Base-by-base conservation (phyloP, 257 asterid species). In the Nicotiana benthamiana region DNA sequence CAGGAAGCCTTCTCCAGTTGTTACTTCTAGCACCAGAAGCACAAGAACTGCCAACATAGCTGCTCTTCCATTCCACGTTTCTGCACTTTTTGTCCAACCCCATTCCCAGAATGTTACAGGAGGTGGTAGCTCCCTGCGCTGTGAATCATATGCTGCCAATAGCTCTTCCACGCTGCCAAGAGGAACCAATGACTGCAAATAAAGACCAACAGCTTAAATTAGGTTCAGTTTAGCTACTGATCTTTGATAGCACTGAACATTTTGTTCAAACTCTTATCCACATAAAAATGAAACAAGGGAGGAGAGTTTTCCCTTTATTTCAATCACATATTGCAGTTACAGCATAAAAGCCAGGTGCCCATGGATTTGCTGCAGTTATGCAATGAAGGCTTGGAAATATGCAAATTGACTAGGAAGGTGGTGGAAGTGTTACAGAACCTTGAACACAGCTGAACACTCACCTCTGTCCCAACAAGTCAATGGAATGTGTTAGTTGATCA, bases 31-130 rank as follows among this genome's bases (percentile, higher is more conserved):
- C 51, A 92, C 90, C 46, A 95, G 91, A 70, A 93, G 90, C 78
- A 90, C 88, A 68, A 93, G 89, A 63, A 95, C 98, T 2, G 99
- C 99, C 87, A 95, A 83, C 99, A 95, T 95, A 70, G 99, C 99
- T 48, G 96, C 97, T 86, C 99, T 91, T 80, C 99, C 99, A 13
- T 95, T 95, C 99, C 99, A 93, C 53, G 99, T 95, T 85, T 95
- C 99, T 54, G 99, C 99, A 86, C 98, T 95, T 92, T 91, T 95
- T 13, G 99, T 95, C 99, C 98, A 95, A 79, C 99, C 99, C 99
- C 99, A 95, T 84, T 95, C 88, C 99, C 99, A 95, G 64, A 95
- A 94, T 26, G 86, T 89, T 79, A 95, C 96, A 77, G 97, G 99
- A 5, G 99, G 90, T 34, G 99, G 99, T 40, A 95, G 93, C 90